phyloP scores from a whole-genome alignment of 2,329 filamentous ascomycete genomes.

The Beauveria asiatica region DNA sequence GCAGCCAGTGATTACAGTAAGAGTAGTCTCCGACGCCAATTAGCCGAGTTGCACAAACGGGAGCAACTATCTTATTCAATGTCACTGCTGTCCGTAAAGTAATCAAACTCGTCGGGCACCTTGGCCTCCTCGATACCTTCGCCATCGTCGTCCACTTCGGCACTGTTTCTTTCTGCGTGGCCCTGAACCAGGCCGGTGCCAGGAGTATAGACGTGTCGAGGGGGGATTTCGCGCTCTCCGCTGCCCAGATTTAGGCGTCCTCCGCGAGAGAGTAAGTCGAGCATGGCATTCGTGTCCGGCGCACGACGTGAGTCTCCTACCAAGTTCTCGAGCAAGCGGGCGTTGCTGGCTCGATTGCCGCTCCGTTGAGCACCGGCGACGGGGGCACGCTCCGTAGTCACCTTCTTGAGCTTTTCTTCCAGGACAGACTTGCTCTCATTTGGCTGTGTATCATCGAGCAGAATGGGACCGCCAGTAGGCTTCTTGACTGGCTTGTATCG shows the following conservation, averaged over 20 bases:
- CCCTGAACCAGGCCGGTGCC: too few relatives aligned
- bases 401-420: constrained; percentile 88
- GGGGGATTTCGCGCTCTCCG: not conserved
- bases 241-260: constrained; percentile 18
- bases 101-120: constrained; percentile 66
- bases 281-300: constrained; percentile 23
- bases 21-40: not conserved
- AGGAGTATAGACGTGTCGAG: too few relatives aligned
- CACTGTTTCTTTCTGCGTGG: too few relatives aligned
- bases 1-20: not conserved
- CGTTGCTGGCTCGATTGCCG: constrained; percentile 27
- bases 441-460: constrained; percentile 79
- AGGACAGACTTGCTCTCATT: constrained; percentile 71
- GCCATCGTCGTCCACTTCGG: constrained; percentile 73
- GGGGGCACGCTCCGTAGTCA: constrained; percentile 52
- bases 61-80: constrained; percentile 23
- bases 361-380: constrained; percentile 36
- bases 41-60: not conserved
- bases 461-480: constrained; percentile 87
- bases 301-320: constrained; percentile 23
- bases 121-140: constrained; percentile 66
- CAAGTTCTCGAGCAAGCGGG: constrained; percentile 29
- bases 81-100: constrained; percentile 59
- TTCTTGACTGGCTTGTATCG: constrained; percentile 88
- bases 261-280: constrained; percentile 36